These are phyloP conservation scores for Gautieria morchelliformis DNA, from an alignment of 768 basidiomycete genomes.

Conservation along the genomic window DNA sequence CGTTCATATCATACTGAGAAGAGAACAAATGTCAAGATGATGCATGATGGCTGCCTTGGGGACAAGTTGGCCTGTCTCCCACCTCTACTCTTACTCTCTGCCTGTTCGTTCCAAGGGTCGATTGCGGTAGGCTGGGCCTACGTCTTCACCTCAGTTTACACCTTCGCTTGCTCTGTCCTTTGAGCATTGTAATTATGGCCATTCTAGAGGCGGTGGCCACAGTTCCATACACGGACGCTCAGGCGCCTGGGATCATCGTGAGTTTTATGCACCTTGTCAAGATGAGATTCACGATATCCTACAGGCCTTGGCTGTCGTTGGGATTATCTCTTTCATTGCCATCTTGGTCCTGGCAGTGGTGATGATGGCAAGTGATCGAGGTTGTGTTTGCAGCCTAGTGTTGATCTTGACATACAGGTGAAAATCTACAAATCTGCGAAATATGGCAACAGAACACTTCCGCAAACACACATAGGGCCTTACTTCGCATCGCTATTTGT, in stretches of 20 bases:
- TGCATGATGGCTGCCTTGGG: no score
- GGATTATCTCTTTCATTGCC: not conserved
- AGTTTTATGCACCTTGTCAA: not conserved
- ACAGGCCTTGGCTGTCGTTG: not conserved
- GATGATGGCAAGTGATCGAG: not conserved
- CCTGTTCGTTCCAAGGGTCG: no score
- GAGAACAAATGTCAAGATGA: no score
- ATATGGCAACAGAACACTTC: not conserved
- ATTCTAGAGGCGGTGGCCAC: not conserved
- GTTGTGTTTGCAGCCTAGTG: no score
- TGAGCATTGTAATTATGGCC: not conserved
- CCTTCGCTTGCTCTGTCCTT: no score
- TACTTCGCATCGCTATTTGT: conserved; percentile 23
- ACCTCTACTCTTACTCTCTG: no score
- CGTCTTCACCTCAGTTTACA: no score
- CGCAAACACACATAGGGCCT: conserved; percentile 17
- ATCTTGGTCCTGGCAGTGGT: not conserved
- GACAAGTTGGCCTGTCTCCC: no score
- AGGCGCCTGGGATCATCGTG: not conserved
- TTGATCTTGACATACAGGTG: not conserved
- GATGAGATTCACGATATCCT: not conserved
- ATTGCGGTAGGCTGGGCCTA: no score
- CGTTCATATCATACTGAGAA: no score
- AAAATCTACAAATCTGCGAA: not conserved
- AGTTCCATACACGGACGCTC: not conserved